These are phyloP conservation scores for Albugo laibachii DNA, from an alignment of 352 stramenopile species.

Conservation along the genomic window DNA sequence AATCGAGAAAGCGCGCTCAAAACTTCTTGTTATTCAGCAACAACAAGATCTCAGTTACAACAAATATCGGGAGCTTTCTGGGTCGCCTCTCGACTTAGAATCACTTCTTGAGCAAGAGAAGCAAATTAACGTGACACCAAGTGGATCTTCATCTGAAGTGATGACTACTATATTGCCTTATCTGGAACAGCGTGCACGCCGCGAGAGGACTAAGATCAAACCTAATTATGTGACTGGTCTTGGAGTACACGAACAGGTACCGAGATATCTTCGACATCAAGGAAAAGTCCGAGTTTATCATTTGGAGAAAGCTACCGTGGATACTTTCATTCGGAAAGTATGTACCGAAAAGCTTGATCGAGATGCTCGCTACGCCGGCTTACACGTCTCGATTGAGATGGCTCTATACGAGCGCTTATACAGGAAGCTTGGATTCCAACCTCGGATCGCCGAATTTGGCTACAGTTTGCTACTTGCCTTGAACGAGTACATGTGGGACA, in stretches of 20 bases:
- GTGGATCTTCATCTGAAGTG: background rate
- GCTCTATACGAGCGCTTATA: slow-evolving; percentile 59
- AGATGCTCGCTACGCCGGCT: slow-evolving; percentile 18
- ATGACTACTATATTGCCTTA: slow-evolving; percentile 2
- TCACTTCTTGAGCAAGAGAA: slow-evolving; percentile 38
- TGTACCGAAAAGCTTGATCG: slow-evolving; percentile 51
- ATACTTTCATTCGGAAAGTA: slow-evolving; percentile 43
- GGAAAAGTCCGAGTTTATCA: slow-evolving; percentile 36
- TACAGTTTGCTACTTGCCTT: slow-evolving; percentile 65
- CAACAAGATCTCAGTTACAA: background rate
- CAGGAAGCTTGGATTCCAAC: slow-evolving; percentile 63
- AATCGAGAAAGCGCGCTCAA: too few species aligned
- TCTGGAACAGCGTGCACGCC: slow-evolving; percentile 1
- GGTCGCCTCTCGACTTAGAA: slow-evolving; percentile 15
- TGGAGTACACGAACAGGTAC: slow-evolving; percentile 10
- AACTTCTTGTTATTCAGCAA: too few species aligned
- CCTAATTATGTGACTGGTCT: background rate
- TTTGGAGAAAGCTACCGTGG: slow-evolving; percentile 48
- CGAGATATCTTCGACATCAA: slow-evolving; percentile 50
- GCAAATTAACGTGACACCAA: slow-evolving; percentile 11
- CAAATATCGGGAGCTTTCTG: background rate
- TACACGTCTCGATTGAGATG: slow-evolving; percentile 24
- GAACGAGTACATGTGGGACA: slow-evolving; percentile 46
- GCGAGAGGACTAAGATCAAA: slow-evolving; percentile 1
- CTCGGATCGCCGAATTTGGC: slow-evolving; percentile 65